A percentile compares a stretch with the other conserved stretches of the same genome.
Conservation (phyloP, 371 early-diverging fungal species). For the Mortierella sp. region DNA sequence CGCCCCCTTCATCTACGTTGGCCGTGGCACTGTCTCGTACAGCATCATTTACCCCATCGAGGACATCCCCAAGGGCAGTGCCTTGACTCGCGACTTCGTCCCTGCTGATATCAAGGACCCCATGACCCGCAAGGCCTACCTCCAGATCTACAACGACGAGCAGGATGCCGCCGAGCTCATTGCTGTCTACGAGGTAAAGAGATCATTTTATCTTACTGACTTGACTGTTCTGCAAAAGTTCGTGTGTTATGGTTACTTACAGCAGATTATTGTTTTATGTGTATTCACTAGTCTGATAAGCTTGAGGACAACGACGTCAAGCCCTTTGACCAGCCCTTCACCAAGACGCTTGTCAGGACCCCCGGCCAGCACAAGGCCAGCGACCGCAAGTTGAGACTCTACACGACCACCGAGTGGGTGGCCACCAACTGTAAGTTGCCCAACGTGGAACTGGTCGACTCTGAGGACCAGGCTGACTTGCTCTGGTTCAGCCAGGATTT, state of each 20-base stretch:
- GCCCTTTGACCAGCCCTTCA: slow-evolving; percentile 49
- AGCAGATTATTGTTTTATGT: not conserved
- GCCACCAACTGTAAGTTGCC: slow-evolving; percentile 65
- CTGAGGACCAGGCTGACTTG: slow-evolving; percentile 64
- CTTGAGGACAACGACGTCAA: slow-evolving; percentile 32
- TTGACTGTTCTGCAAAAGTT: not conserved
- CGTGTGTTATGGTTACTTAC: not conserved
- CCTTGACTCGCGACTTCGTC: slow-evolving; percentile 65
- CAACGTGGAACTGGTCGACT: slow-evolving; percentile 62
- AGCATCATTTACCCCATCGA: slow-evolving; percentile 72
- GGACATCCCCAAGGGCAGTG: slow-evolving; percentile 65
- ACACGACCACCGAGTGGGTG: slow-evolving; percentile 66
- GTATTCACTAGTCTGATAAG: slow-evolving; percentile 28
- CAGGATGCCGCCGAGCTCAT: slow-evolving; percentile 60
- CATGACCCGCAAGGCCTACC: slow-evolving; percentile 64
- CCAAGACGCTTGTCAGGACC: slow-evolving; percentile 23
- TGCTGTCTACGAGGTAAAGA: slow-evolving; percentile 48
- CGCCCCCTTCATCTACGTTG: slow-evolving; percentile 72
- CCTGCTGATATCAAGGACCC: slow-evolving; percentile 63
- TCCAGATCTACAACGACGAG: slow-evolving; percentile 63
- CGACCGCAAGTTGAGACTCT: slow-evolving; percentile 54
- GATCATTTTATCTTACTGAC: too few species aligned
- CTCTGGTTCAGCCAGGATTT: slow-evolving; percentile 69
- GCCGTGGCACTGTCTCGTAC: slow-evolving; percentile 73
- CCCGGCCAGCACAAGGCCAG: slow-evolving; percentile 14